phyloP scores from a whole-genome alignment of 371 early-diverging fungal genomes.

The Gilbertella persicaria region DNA sequence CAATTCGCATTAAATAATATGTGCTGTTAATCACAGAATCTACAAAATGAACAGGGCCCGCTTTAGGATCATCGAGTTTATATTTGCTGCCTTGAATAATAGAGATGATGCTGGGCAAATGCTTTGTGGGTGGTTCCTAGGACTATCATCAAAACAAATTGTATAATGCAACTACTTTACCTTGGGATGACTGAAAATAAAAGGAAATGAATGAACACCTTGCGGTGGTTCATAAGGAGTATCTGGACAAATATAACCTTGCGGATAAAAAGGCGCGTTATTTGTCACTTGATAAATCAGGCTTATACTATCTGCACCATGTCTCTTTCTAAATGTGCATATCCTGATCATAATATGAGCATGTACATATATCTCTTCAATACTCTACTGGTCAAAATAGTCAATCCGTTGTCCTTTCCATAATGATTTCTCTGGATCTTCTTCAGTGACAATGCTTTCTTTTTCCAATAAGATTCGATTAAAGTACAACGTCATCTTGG shows the following conservation, averaged over 20 bases:
- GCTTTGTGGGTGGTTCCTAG: constrained; percentile 60
- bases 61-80: constrained; percentile 47
- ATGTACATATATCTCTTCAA: too few relatives aligned
- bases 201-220: constrained; percentile 69
- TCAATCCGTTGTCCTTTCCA: constrained; percentile 62
- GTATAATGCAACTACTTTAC: constrained; percentile 29
- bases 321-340: constrained; percentile 51
- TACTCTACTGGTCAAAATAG: constrained; percentile 58
- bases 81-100: constrained; percentile 59
- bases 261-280: constrained; percentile 50
- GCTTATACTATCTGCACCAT: constrained; percentile 55
- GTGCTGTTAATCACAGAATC: constrained; percentile 59
- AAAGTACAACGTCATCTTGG: constrained; percentile 69
- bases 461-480: constrained; percentile 56
- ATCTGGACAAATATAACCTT: constrained; percentile 54
- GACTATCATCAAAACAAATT: background rate
- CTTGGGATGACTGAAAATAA: constrained; percentile 65
- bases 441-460: constrained; percentile 52
- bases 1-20: constrained; percentile 62
- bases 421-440: constrained; percentile 50
- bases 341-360: constrained; percentile 35
- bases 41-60: constrained; percentile 50
- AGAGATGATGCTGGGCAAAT: constrained; percentile 65
- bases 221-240: constrained; percentile 62
- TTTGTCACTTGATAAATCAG: constrained; percentile 59